phyloP scores from a whole-genome alignment of 306 rosid genomes.

The Geum urbanum region DNA sequence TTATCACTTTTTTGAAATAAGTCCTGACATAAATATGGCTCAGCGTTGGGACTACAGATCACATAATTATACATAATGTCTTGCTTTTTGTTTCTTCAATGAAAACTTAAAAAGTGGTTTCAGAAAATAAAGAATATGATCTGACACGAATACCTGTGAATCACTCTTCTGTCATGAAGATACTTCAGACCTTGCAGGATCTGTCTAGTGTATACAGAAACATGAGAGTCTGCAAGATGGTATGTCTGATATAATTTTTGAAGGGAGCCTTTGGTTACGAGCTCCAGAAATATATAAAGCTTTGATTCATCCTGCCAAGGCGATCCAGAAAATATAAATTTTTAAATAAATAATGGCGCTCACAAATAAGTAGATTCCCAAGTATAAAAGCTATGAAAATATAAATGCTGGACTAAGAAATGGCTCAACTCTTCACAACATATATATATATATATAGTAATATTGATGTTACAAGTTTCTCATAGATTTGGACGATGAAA shows the following conservation, averaged over 20 bases:
- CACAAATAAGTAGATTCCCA: neutral
- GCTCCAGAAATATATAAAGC: constrained; percentile 80
- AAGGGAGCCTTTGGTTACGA: constrained; percentile 88
- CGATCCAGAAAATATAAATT: constrained; percentile 23
- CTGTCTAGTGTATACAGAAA: constrained; percentile 84
- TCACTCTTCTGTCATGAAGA: constrained; percentile 77
- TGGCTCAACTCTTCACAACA: neutral
- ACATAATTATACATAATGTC: constrained; percentile 3
- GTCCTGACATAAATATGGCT: neutral
- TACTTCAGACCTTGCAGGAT: constrained; percentile 86
- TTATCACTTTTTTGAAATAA: constrained; percentile 1
- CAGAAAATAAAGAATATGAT: no score
- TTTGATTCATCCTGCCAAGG: constrained; percentile 71
- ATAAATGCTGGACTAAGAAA: neutral
- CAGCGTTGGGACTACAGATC: constrained; percentile 10
- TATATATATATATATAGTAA: neutral
- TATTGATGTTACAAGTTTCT: neutral
- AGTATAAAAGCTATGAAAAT: neutral
- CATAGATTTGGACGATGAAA: neutral
- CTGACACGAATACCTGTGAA: constrained; percentile 64
- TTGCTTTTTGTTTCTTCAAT: no score
- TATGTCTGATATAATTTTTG: constrained; percentile 54
- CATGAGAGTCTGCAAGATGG: constrained; percentile 72
- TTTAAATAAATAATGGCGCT: neutral
- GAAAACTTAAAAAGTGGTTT: no score